Conservation (phyloP, 257 asterid species). For the Lavandula angustifolia region DNA sequence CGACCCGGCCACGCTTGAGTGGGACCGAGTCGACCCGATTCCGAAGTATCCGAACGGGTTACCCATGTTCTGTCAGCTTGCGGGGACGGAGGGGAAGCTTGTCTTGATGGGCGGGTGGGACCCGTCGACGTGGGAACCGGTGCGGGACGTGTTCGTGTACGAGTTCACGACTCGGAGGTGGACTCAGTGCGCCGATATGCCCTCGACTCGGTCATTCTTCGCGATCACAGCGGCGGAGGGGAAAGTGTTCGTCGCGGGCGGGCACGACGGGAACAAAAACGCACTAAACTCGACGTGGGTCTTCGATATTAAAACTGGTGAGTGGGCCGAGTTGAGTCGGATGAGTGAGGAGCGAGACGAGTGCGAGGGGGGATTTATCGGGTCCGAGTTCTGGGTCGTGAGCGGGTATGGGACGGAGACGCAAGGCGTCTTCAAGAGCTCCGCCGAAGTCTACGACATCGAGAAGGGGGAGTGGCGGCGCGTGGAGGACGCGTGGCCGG, state of each 20-base stretch:
- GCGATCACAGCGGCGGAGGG: slow-evolving; percentile 69
- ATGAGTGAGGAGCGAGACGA: slow-evolving; percentile 90
- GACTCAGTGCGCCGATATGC: slow-evolving; percentile 72
- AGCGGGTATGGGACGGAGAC: slow-evolving; percentile 83
- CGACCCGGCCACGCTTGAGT: slow-evolving; percentile 49
- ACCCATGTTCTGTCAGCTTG: slow-evolving; percentile 80
- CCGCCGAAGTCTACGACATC: slow-evolving; percentile 56
- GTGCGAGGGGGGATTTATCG: slow-evolving; percentile 72
- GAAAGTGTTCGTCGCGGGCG: slow-evolving; percentile 67
- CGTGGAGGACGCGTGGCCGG: slow-evolving; percentile 65
- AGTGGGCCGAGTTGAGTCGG: slow-evolving; percentile 62
- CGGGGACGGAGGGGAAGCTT: slow-evolving; percentile 68
- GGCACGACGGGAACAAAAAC: slow-evolving; percentile 88
- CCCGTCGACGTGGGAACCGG: slow-evolving; percentile 79
- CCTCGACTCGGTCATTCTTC: slow-evolving; percentile 71
- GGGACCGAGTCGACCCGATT: slow-evolving; percentile 73
- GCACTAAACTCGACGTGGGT: slow-evolving; percentile 67
- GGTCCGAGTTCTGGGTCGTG: slow-evolving; percentile 81
- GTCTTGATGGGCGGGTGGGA: slow-evolving; percentile 81
- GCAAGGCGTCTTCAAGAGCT: slow-evolving; percentile 71
- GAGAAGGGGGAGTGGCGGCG: slow-evolving; percentile 59
- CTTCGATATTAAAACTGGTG: slow-evolving; percentile 39
- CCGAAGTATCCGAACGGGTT: slow-evolving; percentile 67
- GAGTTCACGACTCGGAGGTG: slow-evolving; percentile 69
- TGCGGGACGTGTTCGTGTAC: slow-evolving; percentile 65